Percentiles rank a stretch among this genome's conserved stretches.
These are phyloP conservation scores for Solanum aculeatissimum DNA, from an alignment of 305 asterid genomes.

Conservation along the genomic window DNA sequence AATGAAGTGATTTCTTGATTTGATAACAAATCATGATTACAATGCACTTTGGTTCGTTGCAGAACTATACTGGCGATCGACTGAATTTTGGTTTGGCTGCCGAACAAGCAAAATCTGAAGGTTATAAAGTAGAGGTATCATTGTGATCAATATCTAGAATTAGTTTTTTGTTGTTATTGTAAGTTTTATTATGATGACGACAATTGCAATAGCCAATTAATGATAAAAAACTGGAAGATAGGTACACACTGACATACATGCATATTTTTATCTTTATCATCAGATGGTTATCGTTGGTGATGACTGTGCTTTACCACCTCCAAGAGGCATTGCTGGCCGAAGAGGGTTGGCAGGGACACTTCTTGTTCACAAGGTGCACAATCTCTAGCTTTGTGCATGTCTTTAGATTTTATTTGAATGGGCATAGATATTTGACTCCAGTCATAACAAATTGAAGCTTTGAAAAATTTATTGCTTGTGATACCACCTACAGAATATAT, in stretches of 20 bases:
- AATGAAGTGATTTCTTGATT: not conserved
- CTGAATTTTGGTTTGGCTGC: constrained; percentile 98
- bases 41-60: constrained; percentile 2
- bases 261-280: constrained; percentile 8
- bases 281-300: constrained; percentile 99
- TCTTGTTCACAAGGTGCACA: constrained; percentile 84
- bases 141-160: not conserved
- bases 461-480: not conserved
- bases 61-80: constrained; percentile 98
- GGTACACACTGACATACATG: not conserved
- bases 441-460: not conserved
- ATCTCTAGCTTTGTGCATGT: constrained; percentile 1
- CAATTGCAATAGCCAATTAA: not conserved
- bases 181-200: not conserved
- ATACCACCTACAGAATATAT: not conserved
- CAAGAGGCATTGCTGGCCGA: constrained; percentile 98
- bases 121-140: constrained; percentile 85
- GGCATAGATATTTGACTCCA: not conserved
- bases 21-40: not conserved
- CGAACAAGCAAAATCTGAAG: constrained; percentile 97
- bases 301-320: constrained; percentile 98
- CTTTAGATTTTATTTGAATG: not conserved
- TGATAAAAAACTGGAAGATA: not conserved
- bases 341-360: constrained; percentile 98
- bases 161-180: not conserved